Conservation (phyloP, 139 green algal genomes). For the Ettlia oleoabundans region DNA sequence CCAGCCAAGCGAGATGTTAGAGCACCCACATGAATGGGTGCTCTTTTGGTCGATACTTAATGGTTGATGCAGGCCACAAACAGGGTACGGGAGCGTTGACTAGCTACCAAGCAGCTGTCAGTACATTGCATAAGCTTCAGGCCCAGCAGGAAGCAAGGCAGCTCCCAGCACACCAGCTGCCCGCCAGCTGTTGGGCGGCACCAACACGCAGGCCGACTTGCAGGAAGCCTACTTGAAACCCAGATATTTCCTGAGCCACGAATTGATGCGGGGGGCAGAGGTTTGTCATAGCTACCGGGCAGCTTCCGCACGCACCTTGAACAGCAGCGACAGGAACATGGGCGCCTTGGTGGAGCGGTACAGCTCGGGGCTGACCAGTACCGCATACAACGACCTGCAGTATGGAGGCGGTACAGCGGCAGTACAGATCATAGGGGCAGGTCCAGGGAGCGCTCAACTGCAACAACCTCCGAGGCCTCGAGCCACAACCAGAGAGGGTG, state of each 20-base stretch:
- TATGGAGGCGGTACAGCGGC: background rate
- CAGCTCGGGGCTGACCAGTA: conserved; percentile 68
- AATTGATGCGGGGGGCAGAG: background rate
- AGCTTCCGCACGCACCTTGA: conserved; percentile 60
- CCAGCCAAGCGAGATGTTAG: too few species aligned
- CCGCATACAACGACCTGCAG: conserved; percentile 60
- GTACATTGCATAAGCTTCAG: too few species aligned
- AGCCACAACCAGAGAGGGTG: too few species aligned
- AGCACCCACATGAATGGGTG: too few species aligned
- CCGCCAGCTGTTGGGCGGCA: background rate
- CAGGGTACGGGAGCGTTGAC: too few species aligned
- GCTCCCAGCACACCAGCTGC: too few species aligned
- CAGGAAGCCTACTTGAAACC: too few species aligned
- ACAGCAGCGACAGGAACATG: conserved; percentile 90
- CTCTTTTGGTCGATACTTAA: too few species aligned
- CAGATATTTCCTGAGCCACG: background rate
- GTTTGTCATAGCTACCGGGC: background rate
- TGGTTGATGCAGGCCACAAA: too few species aligned
- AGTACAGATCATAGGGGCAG: background rate
- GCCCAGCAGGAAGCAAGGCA: too few species aligned
- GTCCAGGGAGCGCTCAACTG: background rate
- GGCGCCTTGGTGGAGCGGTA: conserved; percentile 63
- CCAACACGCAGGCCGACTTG: background rate
- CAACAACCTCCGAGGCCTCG: background rate
- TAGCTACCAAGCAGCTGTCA: too few species aligned